Evolutionary conservation across 768 basidiomycete genomes (phyloP).

Genomic region (Mycena maculata): DNA sequence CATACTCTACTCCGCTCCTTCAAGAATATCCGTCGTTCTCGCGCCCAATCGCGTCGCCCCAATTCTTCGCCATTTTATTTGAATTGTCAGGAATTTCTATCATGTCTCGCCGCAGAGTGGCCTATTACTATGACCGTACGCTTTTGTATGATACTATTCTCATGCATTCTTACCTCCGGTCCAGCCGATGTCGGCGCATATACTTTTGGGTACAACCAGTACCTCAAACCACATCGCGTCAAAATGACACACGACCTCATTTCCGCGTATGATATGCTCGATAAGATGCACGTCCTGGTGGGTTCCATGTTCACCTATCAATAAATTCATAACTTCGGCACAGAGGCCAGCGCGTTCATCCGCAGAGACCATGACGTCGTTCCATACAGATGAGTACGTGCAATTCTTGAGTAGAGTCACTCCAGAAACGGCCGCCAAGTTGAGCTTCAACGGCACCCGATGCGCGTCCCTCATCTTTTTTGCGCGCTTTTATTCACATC

Average conservation of each 20-base stretch:
- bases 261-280: conserved; percentile 91
- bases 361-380: conserved; percentile 86
- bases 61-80: no score
- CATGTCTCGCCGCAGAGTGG: conserved; percentile 80
- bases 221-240: conserved; percentile 97
- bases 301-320: conserved; percentile 41
- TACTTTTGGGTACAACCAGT: conserved; percentile 89
- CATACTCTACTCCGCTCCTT: no score
- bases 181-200: conserved; percentile 77
- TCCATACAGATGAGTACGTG: conserved; percentile 99
- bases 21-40: no score
- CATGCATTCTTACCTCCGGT: background rate
- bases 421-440: conserved; percentile 89
- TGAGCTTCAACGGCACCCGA: conserved; percentile 86
- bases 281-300: conserved; percentile 93
- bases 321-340: conserved; percentile 10
- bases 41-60: no score
- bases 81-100: no score
- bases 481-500: background rate
- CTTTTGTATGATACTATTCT: conserved; percentile 34
- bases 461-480: conserved; percentile 63
- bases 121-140: conserved; percentile 87
- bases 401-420: conserved; percentile 90
- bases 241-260: conserved; percentile 94
- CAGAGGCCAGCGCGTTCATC: conserved; percentile 79